Base-by-base conservation (phyloP, 306 rosid species). In the Cicer pinnatifidum region DNA sequence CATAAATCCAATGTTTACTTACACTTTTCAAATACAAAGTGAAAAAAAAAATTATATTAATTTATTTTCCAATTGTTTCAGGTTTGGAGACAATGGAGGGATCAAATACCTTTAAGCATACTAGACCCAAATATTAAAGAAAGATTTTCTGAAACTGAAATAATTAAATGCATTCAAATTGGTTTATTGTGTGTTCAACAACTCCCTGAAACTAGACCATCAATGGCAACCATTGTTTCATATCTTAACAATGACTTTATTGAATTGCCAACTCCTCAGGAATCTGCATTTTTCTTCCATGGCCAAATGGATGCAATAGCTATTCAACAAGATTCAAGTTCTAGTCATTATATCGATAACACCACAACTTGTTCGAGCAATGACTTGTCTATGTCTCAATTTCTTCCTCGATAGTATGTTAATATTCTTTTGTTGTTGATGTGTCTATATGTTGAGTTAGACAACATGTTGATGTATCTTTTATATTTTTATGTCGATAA, bases 51-150 rank as follows among this genome's bases (percentile, higher is more conserved):
- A 17, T 0, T 17, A 17, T 17, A 40, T 39, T 16, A 16, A 63
- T 39, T 63, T 16, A 8, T 28, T 28, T 28, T 39, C 9, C 11
- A 40, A 40, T 41, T 41, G 5, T 64, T 17, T 16, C 37, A 65
- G 71, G 71, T 67, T 67, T 67, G 71, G 71, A 67, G 41, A 44
- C 56, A 67, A 20, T 67, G 71, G 71, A 45, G 38, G 8, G 53
- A 44, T 12, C 11, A 67, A 23, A 7, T 12, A 66, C 11, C 56
- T 6, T 44, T 66, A 23, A 45, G 11, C 19, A 19, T 66, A 45
- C 11, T 66, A 8, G 71, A 66, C 11, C 16, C 41, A 66, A 66
- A 66, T 11, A 66, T 66, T 1, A 11, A 7, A 23, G 56, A 10
- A 66, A 66, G 9, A 7, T 66, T 20, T 45, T 66, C 19, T 11